Percentiles rank a stretch among this genome's conserved stretches.
Conservation (phyloP, 2,329 filamentous ascomycete species). For the Aureobasidium sp. region DNA sequence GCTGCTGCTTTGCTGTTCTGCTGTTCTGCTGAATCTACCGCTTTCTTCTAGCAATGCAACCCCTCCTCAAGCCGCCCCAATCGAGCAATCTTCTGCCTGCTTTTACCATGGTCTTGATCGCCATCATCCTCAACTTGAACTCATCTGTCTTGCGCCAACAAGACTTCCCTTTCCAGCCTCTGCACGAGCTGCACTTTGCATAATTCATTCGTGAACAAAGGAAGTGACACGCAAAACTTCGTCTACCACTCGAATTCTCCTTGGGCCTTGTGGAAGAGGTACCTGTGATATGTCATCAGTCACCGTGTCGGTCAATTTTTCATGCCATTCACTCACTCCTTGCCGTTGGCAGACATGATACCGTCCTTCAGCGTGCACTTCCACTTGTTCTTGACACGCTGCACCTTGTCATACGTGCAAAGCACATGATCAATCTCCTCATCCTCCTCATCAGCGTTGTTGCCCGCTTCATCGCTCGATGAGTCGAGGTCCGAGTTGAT, state of each 20-base stretch:
- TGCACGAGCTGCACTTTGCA: neutral
- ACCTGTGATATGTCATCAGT: conserved; percentile 43
- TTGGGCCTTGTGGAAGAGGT: conserved; percentile 94
- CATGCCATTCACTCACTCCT: conserved; percentile 55
- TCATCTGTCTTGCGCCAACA: neutral
- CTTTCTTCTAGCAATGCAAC: too few relatives aligned
- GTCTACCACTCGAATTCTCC: conserved; percentile 92
- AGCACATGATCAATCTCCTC: conserved; percentile 87
- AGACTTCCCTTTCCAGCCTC: neutral
- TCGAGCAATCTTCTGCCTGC: too few relatives aligned
- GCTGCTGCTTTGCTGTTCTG: too few relatives aligned
- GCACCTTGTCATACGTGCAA: conserved; percentile 98
- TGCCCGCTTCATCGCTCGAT: conserved; percentile 67
- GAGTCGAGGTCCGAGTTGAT: conserved; percentile 99
- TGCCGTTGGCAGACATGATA: conserved; percentile 84
- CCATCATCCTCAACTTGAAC: neutral
- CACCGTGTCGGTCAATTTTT: neutral
- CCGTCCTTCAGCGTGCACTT: conserved; percentile 99
- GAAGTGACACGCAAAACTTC: too few relatives aligned
- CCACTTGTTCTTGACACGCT: conserved; percentile 93
- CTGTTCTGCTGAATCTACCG: too few relatives aligned
- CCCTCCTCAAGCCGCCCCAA: too few relatives aligned
- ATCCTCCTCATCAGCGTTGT: conserved; percentile 68
- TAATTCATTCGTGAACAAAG: neutral
- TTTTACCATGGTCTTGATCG: neutral